These are phyloP conservation scores for Naganishia kalamii DNA, from an alignment of 768 basidiomycete genomes.

Conservation along the genomic window DNA sequence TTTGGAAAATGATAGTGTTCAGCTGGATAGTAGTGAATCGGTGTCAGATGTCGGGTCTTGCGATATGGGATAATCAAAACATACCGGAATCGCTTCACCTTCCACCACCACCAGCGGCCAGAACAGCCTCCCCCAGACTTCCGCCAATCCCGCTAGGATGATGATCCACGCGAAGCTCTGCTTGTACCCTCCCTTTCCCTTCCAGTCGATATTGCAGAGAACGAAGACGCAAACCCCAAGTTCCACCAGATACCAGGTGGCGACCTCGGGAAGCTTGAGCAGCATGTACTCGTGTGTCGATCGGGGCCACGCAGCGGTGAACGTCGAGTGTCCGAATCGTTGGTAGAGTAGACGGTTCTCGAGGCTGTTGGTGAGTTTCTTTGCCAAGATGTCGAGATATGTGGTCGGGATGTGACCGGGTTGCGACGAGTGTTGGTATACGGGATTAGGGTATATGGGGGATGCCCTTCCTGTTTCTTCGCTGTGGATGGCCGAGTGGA, in stretches of 20 bases:
- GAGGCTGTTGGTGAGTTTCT: conserved; percentile 27
- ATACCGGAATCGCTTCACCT: conserved; percentile 3
- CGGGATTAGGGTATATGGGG: neutral
- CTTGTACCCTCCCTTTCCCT: conserved; percentile 14
- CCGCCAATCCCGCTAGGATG: neutral
- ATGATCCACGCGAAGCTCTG: conserved; percentile 14
- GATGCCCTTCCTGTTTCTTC: neutral
- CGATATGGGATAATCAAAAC: neutral
- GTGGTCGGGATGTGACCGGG: conserved; percentile 8
- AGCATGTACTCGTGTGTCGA: conserved; percentile 1
- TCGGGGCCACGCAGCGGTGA: conserved; percentile 17
- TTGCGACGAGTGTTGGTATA: neutral
- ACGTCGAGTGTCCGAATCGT: conserved; percentile 32
- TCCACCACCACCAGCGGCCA: conserved; percentile 3
- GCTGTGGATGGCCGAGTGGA: conserved; percentile 24
- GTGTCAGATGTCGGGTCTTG: neutral
- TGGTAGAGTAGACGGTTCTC: conserved; percentile 34
- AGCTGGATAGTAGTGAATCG: neutral
- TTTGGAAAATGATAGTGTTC: neutral
- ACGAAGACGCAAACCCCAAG: neutral
- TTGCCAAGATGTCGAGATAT: conserved; percentile 27
- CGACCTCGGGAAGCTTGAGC: conserved; percentile 7
- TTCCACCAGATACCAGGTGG: conserved; percentile 7
- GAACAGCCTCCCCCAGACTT: conserved; percentile 2
- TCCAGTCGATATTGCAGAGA: conserved; percentile 6